phyloP scores from a whole-genome alignment of 2,329 filamentous ascomycete species.

The Calonectria hawksworthii region DNA sequence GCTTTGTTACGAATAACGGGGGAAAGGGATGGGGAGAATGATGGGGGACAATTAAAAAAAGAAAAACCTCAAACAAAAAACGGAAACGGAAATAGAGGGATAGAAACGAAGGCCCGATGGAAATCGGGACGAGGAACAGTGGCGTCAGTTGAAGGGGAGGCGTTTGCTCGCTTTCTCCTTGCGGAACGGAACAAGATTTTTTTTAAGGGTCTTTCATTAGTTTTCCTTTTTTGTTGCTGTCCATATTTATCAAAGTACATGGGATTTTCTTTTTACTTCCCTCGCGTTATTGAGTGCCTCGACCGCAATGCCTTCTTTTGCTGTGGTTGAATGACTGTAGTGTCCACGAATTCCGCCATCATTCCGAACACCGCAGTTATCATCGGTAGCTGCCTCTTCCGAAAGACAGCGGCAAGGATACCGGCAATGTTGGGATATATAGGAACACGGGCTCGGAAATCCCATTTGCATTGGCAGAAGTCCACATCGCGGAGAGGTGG shows the following conservation, averaged over 20 bases:
- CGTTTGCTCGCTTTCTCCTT: background rate
- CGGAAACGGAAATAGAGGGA: background rate
- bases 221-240: constrained; percentile 1
- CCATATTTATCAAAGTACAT: constrained; percentile 7
- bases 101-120: background rate
- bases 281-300: too few relatives aligned
- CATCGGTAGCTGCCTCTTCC: background rate
- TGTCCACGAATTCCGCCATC: background rate
- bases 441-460: background rate
- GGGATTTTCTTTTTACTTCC: constrained; percentile 2
- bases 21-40: background rate
- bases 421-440: background rate
- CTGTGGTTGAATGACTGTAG: background rate
- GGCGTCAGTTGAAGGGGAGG: background rate
- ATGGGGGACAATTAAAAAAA: background rate
- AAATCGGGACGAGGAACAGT: background rate
- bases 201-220: background rate
- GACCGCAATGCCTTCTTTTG: background rate
- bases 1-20: background rate
- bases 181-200: background rate
- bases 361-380: background rate
- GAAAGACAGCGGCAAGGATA: background rate
- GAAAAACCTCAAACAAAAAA: background rate
- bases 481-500: background rate
- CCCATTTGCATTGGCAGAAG: background rate